Percentiles rank a stretch among this genome's conserved stretches.
Evolutionary conservation across 306 rosid species (phyloP).

Genomic region (Cucumis melo): DNA sequence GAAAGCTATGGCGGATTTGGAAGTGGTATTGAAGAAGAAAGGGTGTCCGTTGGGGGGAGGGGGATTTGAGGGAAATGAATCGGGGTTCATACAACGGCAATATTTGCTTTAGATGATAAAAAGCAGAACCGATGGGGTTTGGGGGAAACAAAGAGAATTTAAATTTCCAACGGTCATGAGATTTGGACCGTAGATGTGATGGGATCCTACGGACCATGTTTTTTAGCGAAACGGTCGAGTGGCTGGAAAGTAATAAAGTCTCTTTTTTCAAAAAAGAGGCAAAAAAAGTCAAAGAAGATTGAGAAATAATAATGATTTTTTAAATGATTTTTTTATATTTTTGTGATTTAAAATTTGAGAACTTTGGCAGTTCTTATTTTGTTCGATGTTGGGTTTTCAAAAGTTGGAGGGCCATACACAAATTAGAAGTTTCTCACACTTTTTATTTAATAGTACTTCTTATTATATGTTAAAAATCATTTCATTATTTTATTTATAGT

Average conservation of each 20-base stretch:
- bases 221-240: slow-evolving; percentile 15
- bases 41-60: background rate
- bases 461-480: background rate
- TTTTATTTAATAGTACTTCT: too few relatives aligned
- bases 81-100: slow-evolving; percentile 36
- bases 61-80: background rate
- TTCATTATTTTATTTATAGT: background rate
- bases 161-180: slow-evolving; percentile 42
- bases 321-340: background rate
- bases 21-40: background rate
- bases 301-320: background rate
- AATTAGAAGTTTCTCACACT: background rate
- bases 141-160: slow-evolving; percentile 6
- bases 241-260: background rate
- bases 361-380: background rate
- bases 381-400: background rate
- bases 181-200: slow-evolving; percentile 20
- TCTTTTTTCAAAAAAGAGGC: background rate
- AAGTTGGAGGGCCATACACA: background rate
- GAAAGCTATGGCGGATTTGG: background rate
- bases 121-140: background rate
- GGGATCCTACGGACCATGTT: slow-evolving; percentile 3
- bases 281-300: background rate
- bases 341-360: background rate
- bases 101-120: slow-evolving; percentile 18